These are phyloP conservation scores for Psilocybe mexicana DNA, from an alignment of 1,284 basidiomycete species.

Conservation along the genomic window DNA sequence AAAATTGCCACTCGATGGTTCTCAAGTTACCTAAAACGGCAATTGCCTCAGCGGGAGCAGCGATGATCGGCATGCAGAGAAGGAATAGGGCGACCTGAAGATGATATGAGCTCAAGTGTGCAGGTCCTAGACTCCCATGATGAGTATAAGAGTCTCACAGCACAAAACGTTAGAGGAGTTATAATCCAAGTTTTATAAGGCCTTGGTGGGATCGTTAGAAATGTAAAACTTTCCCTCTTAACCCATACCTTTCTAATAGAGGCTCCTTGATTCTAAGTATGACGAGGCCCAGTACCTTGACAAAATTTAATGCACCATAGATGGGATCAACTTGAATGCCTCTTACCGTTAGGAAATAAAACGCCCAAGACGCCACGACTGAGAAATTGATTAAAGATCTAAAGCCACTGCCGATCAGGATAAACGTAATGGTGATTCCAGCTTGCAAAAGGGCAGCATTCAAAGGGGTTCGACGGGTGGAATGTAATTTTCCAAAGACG, in stretches of 20 bases:
- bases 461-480: conserved; percentile 76
- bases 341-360: conserved; percentile 85
- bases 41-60: conserved; percentile 86
- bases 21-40: conserved; percentile 76
- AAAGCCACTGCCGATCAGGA: conserved; percentile 87
- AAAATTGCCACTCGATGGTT: not conserved
- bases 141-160: conserved; percentile 47
- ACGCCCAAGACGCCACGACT: conserved; percentile 87
- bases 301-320: conserved; percentile 1
- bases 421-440: conserved; percentile 71
- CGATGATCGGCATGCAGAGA: conserved; percentile 92
- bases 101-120: conserved; percentile 11
- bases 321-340: not conserved
- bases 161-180: conserved; percentile 91
- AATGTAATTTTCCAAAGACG: conserved; percentile 77
- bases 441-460: conserved; percentile 85
- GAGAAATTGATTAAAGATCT: conserved; percentile 86
- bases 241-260: conserved; percentile 70
- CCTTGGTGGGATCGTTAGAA: conserved; percentile 37
- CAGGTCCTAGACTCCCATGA: too few relatives aligned
- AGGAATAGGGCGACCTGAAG: conserved; percentile 85
- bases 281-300: conserved; percentile 82
- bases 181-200: conserved; percentile 92
- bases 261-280: conserved; percentile 92
- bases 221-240: not conserved